A percentile compares a stretch with the other conserved stretches of the same genome.
Evolutionary conservation across 108 stramenopile genomes (phyloP).

Genomic region (Epithemia pelagica): DNA sequence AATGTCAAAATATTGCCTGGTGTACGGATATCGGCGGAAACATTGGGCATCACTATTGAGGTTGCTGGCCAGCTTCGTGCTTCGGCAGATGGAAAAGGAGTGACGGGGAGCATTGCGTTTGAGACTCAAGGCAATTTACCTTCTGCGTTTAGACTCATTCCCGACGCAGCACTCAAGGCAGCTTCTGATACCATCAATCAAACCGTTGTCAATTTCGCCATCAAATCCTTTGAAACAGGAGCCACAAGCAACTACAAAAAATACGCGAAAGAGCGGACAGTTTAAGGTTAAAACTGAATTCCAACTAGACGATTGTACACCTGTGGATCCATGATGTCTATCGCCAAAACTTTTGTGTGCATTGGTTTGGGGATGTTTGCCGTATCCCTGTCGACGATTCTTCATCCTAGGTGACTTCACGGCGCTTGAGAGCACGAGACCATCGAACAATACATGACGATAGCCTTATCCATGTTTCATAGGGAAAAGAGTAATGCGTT

Average conservation of each 20-base stretch:
- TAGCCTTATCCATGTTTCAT: too few species aligned
- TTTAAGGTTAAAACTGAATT: too few species aligned
- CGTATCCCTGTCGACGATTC: too few species aligned
- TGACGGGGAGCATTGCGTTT: conserved; percentile 68
- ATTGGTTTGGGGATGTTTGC: too few species aligned
- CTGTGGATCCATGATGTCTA: too few species aligned
- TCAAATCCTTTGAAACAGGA: conserved; percentile 55
- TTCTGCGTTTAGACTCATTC: conserved; percentile 55
- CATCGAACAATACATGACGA: too few species aligned
- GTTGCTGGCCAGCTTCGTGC: conserved; percentile 68
- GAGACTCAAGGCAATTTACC: conserved; percentile 51
- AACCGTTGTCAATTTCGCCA: conserved; percentile 59
- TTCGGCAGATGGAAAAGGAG: conserved; percentile 49
- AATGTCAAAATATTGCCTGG: conserved; percentile 66
- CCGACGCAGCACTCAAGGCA: conserved; percentile 41
- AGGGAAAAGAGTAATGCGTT: too few species aligned
- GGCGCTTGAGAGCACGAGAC: too few species aligned
- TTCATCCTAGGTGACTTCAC: too few species aligned
- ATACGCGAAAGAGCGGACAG: too few species aligned
- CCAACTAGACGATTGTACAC: too few species aligned
- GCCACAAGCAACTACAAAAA: conserved; percentile 40
- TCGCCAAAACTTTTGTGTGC: too few species aligned
- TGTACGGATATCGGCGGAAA: conserved; percentile 34
- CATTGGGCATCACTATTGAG: conserved; percentile 62
- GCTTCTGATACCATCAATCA: conserved; percentile 58